Percentiles rank a stretch among this genome's conserved stretches.
These are phyloP conservation scores for Rhodosporidiobolus odoratus DNA, from an alignment of 768 basidiomycete genomes.

Conservation along the genomic window DNA sequence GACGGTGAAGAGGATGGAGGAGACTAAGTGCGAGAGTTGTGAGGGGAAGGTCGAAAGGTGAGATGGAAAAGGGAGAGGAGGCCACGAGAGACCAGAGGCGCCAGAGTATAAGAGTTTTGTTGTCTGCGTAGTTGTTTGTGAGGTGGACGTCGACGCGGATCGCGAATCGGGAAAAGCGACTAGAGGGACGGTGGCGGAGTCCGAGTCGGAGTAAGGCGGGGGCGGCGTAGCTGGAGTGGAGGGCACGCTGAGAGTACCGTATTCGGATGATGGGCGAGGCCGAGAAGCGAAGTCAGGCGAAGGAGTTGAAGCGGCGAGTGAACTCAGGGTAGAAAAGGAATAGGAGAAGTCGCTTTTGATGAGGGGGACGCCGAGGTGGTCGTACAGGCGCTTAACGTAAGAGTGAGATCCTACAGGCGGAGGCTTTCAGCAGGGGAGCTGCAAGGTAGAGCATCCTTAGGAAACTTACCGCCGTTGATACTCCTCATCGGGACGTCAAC, in stretches of 20 bases:
- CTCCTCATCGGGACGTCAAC: slow-evolving; percentile 77
- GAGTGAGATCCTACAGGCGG: slow-evolving; percentile 61
- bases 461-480: slow-evolving; percentile 64
- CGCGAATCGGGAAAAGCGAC: neutral
- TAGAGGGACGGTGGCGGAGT: neutral
- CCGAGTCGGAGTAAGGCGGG: neutral
- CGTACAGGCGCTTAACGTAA: slow-evolving; percentile 63
- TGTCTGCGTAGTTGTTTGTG: neutral
- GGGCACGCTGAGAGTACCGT: too few relatives aligned
- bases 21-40: slow-evolving; percentile 46
- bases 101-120: slow-evolving; percentile 30
- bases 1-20: slow-evolving; percentile 42
- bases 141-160: neutral
- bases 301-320: slow-evolving; percentile 22
- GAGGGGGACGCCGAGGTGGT: slow-evolving; percentile 58
- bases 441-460: neutral
- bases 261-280: slow-evolving; percentile 43
- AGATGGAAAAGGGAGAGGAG: slow-evolving; percentile 36
- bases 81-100: slow-evolving; percentile 16
- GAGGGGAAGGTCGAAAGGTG: slow-evolving; percentile 21
- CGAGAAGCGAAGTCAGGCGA: slow-evolving; percentile 41
- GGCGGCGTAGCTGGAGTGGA: too few relatives aligned
- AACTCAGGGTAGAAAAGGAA: slow-evolving; percentile 55
- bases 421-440: too few relatives aligned
- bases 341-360: slow-evolving; percentile 60